Evolutionary conservation across 768 basidiomycete genomes (phyloP).

Genomic region (Neoboletus magnificus): DNA sequence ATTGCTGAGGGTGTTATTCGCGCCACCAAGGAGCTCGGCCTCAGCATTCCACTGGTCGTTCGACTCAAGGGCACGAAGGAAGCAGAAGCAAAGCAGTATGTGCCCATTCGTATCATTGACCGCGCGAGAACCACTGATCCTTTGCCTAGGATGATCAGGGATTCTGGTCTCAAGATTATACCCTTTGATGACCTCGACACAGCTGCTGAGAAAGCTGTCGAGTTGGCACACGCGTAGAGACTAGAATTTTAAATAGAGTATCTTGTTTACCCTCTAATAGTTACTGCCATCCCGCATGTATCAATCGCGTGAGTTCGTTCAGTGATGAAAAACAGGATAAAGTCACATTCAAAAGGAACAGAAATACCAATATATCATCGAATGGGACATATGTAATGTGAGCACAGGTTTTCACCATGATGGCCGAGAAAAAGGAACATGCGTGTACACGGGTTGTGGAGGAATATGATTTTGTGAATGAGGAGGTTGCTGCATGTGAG

Average conservation of each 20-base stretch:
- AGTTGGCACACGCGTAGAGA: conserved; percentile 53
- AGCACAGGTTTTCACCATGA: conserved; percentile 27
- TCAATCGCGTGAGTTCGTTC: not conserved
- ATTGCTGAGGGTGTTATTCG: conserved; percentile 98
- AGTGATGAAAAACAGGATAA: conserved; percentile 15
- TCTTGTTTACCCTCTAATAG: conserved; percentile 18
- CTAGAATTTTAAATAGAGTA: conserved; percentile 20
- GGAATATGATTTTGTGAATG: conserved; percentile 26
- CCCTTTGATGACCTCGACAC: conserved; percentile 92
- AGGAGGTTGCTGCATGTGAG: conserved; percentile 39
- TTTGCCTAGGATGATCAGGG: conserved; percentile 76
- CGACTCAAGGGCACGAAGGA: conserved; percentile 98
- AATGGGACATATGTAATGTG: conserved; percentile 16
- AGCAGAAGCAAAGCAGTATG: conserved; percentile 89
- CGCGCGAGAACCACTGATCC: not conserved
- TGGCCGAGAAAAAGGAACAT: conserved; percentile 29
- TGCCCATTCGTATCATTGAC: conserved; percentile 11
- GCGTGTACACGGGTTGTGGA: conserved; percentile 30
- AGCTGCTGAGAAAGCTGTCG: conserved; percentile 78
- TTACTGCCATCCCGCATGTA: not conserved
- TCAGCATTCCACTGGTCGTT: conserved; percentile 87
- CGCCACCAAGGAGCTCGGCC: conserved; percentile 85
- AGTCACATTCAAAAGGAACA: conserved; percentile 24
- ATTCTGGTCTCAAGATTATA: conserved; percentile 90
- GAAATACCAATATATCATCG: conserved; percentile 34